Conservation (phyloP, 805 yeast genomes). For the Yarrowia hollandica region DNA sequence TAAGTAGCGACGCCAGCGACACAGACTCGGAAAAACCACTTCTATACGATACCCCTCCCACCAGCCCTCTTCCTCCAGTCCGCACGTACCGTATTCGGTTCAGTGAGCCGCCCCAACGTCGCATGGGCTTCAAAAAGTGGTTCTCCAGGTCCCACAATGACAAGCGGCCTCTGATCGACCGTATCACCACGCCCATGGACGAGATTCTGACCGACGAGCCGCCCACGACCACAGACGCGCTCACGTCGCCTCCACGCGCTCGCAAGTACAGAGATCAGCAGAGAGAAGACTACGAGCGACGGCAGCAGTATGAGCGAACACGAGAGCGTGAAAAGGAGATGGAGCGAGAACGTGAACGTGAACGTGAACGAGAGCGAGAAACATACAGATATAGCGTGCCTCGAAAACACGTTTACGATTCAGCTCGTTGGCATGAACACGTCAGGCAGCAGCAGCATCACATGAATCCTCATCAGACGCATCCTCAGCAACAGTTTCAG, state of each 20-base stretch:
- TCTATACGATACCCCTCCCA: constrained; percentile 5
- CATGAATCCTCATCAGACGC: too few species aligned
- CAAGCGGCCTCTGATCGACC: constrained; percentile 16
- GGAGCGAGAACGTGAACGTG: too few species aligned
- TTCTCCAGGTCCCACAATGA: constrained; percentile 12
- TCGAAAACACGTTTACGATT: neutral
- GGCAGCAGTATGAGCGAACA: constrained; percentile 6
- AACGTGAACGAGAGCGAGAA: neutral
- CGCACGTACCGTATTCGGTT: neutral
- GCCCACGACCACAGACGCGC: neutral
- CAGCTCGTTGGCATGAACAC: constrained; percentile 22
- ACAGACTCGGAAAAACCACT: neutral
- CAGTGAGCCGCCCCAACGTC: neutral
- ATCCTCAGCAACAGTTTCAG: too few species aligned
- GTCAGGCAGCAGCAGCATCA: neutral
- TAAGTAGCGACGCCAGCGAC: neutral
- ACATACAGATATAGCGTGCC: constrained; percentile 6
- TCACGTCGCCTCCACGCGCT: neutral
- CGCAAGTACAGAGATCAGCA: constrained; percentile 5
- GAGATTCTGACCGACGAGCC: constrained; percentile 14
- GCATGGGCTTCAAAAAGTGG: constrained; percentile 17
- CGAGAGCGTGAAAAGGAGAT: neutral
- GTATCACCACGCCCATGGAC: constrained; percentile 19
- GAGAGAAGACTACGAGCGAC: constrained; percentile 5
- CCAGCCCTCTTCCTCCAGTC: neutral